Evolutionary conservation across 176 grass and related monocot species (phyloP).

Genomic region (Avena eriantha): DNA sequence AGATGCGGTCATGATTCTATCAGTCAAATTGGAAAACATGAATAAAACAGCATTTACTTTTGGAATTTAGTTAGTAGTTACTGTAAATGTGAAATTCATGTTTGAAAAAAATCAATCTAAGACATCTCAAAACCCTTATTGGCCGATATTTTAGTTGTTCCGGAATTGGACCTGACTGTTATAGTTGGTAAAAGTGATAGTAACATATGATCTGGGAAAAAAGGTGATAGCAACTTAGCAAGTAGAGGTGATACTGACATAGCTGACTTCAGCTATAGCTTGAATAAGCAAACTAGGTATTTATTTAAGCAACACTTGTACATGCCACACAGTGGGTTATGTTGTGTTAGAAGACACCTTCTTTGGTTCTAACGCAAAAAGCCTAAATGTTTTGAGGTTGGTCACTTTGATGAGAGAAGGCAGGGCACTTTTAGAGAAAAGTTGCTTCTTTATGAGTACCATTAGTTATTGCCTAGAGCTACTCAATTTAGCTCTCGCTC

Average conservation of each 20-base stretch:
- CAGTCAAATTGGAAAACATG: conserved; percentile 5
- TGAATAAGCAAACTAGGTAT: neutral
- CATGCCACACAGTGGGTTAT: neutral
- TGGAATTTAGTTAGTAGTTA: conserved; percentile 4
- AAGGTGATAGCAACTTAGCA: conserved; percentile 2
- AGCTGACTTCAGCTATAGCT: neutral
- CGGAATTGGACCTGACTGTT: conserved; percentile 1
- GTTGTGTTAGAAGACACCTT: neutral
- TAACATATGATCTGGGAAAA: neutral
- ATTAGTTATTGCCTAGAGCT: neutral
- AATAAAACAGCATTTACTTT: neutral
- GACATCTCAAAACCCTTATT: neutral
- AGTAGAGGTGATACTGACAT: neutral
- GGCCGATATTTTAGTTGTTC: neutral
- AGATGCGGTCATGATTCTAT: conserved; percentile 11
- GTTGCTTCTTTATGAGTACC: neutral
- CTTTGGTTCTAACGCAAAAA: conserved; percentile 6
- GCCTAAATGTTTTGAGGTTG: neutral
- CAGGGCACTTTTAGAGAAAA: neutral
- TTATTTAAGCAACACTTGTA: neutral
- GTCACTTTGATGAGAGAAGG: conserved; percentile 3
- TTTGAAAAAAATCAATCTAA: neutral
- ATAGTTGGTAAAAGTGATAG: conserved; percentile 30
- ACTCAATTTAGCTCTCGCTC: neutral
- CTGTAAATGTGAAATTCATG: conserved; percentile 7